These are phyloP conservation scores for Capronia americana DNA, from an alignment of 2,329 filamentous ascomycete species.

Conservation along the genomic window DNA sequence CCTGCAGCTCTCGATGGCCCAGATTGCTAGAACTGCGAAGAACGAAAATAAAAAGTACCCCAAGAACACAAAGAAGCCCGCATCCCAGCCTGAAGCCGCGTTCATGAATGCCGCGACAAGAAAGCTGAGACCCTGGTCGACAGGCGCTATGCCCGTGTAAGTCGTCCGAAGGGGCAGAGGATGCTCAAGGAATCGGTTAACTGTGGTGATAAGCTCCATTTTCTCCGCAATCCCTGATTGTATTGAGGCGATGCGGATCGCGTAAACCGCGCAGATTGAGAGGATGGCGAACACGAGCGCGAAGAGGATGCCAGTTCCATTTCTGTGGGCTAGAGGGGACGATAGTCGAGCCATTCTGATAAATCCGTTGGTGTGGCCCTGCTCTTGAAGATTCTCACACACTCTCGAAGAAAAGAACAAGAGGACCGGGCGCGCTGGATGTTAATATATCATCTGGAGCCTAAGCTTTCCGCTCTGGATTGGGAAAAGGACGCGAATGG, in stretches of 20 bases:
- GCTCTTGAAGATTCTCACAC: background rate
- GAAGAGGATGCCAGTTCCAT: slow-evolving; percentile 16
- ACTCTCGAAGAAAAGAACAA: background rate
- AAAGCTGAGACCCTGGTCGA: slow-evolving; percentile 28
- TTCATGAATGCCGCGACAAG: slow-evolving; percentile 32
- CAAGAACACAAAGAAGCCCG: slow-evolving; percentile 28
- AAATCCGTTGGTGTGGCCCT: background rate
- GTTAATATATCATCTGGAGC: slow-evolving; percentile 3
- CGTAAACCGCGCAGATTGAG: slow-evolving; percentile 20
- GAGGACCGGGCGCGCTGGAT: background rate
- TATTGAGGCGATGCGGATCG: slow-evolving; percentile 18
- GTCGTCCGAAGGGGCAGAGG: slow-evolving; percentile 21
- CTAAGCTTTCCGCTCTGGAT: background rate
- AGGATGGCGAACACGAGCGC: background rate
- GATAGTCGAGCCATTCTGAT: background rate
- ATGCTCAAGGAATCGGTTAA: slow-evolving; percentile 19
- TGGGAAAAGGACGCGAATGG: background rate
- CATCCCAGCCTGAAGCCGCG: slow-evolving; percentile 28
- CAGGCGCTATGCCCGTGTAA: slow-evolving; percentile 26
- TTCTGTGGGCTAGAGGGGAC: background rate
- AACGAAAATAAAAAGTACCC: slow-evolving; percentile 34
- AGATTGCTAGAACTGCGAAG: slow-evolving; percentile 27
- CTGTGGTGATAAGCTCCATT: slow-evolving; percentile 22
- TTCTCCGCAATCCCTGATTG: slow-evolving; percentile 18
- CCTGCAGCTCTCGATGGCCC: slow-evolving; percentile 30